Conservation (phyloP, 2,329 filamentous ascomycete species). For the Beauveria pseudobassiana region DNA sequence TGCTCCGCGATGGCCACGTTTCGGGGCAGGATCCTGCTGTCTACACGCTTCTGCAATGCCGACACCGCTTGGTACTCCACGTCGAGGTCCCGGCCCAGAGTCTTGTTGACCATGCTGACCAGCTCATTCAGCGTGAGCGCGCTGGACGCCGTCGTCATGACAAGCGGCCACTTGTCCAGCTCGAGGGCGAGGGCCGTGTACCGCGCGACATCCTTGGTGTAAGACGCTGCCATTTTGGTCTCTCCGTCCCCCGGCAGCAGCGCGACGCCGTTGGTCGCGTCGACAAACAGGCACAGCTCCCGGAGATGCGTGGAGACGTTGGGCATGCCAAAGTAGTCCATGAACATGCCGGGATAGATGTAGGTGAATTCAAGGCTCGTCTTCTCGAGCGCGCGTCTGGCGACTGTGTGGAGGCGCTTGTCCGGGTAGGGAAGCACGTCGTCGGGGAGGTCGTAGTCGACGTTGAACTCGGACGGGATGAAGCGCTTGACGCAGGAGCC, state of each 20-base stretch:
- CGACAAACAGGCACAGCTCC: slow-evolving; percentile 23
- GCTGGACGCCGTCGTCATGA: slow-evolving; percentile 21
- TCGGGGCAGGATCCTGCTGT: slow-evolving; percentile 17
- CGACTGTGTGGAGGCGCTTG: slow-evolving; percentile 23
- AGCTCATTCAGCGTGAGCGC: slow-evolving; percentile 24
- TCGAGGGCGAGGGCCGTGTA: slow-evolving; percentile 24
- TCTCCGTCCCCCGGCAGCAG: slow-evolving; percentile 24
- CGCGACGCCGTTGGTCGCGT: slow-evolving; percentile 20
- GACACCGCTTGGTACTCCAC: slow-evolving; percentile 21
- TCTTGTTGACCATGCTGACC: slow-evolving; percentile 25
- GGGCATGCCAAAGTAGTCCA: slow-evolving; percentile 29
- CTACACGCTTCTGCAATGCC: slow-evolving; percentile 17
- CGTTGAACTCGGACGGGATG: slow-evolving; percentile 30
- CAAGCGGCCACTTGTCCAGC: slow-evolving; percentile 22
- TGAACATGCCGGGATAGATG: slow-evolving; percentile 29
- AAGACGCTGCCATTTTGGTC: slow-evolving; percentile 24
- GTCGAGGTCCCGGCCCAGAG: slow-evolving; percentile 19
- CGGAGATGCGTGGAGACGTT: slow-evolving; percentile 19
- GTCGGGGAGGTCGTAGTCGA: slow-evolving; percentile 28
- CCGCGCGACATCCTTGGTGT: slow-evolving; percentile 24
- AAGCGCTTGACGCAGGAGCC: slow-evolving; percentile 25
- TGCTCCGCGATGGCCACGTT: slow-evolving; percentile 22
- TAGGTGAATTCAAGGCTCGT: slow-evolving; percentile 27
- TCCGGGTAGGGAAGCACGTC: slow-evolving; percentile 25
- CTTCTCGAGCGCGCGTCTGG: slow-evolving; percentile 22